Conservation (phyloP, 2,329 filamentous ascomycete species). For the Fusarium caatingaense region DNA sequence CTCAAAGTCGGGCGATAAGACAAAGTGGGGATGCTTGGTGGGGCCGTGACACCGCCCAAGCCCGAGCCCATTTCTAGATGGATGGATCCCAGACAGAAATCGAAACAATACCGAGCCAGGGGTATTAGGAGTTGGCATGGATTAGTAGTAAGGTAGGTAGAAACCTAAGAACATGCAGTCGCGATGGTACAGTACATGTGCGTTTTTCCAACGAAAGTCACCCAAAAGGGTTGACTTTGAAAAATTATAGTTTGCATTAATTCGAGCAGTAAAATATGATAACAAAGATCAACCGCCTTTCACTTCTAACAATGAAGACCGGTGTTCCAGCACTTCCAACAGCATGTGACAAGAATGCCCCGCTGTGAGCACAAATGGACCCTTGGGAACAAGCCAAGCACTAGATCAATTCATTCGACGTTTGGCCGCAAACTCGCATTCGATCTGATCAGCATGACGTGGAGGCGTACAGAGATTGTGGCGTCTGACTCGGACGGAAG, state of each 20-base stretch:
- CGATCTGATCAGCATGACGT: conserved; percentile 27
- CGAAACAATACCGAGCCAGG: conserved; percentile 4
- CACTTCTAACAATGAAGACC: background rate
- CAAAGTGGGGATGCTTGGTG: conserved; percentile 25
- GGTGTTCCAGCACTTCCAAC: background rate
- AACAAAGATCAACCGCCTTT: background rate
- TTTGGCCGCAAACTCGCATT: background rate
- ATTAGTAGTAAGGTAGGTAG: background rate
- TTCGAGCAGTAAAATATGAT: background rate
- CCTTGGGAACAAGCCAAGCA: conserved; percentile 25
- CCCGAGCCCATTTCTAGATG: background rate
- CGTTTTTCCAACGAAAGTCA: conserved; percentile 14
- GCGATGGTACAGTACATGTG: conserved; percentile 10
- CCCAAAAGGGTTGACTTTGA: background rate
- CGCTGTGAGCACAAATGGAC: conserved; percentile 20
- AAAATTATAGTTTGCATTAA: conserved; percentile 11
- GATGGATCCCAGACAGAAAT: conserved; percentile 1
- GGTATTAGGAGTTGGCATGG: background rate
- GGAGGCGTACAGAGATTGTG: conserved; percentile 25
- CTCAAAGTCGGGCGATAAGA: conserved; percentile 44
- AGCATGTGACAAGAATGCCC: conserved; percentile 28
- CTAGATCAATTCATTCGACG: conserved; percentile 5
- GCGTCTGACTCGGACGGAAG: conserved; percentile 7
- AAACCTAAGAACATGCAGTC: conserved; percentile 2
- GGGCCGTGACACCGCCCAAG: conserved; percentile 41